Conservation (phyloP, 805 yeast species). For the Metschnikowia sp. region DNA sequence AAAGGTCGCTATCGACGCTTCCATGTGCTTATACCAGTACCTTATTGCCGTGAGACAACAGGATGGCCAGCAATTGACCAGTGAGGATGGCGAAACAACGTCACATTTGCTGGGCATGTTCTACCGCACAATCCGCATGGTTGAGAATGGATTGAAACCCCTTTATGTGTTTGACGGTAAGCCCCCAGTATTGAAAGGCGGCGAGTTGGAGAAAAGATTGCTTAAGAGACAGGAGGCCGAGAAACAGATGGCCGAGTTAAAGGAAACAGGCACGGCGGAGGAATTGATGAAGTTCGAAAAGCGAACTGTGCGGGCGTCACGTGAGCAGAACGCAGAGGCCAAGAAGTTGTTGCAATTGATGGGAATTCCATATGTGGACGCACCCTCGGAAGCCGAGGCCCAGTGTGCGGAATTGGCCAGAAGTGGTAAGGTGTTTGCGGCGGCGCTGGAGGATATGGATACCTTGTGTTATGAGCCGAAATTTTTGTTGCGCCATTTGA, state of each 20-base stretch:
- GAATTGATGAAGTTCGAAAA: constrained; percentile 75
- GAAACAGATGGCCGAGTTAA: constrained; percentile 66
- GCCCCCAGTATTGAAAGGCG: constrained; percentile 92
- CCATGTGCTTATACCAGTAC: constrained; percentile 96
- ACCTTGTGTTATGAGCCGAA: constrained; percentile 91
- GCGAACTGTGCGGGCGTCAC: constrained; percentile 83
- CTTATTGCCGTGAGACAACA: constrained; percentile 94
- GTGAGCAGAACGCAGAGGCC: constrained; percentile 93
- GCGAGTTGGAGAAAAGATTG: constrained; percentile 84
- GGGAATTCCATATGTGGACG: constrained; percentile 94
- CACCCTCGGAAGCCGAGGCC: constrained; percentile 99
- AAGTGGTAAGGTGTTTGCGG: constrained; percentile 90
- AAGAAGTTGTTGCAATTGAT: constrained; percentile 72
- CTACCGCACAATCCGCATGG: constrained; percentile 85
- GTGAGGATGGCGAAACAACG: constrained; percentile 84
- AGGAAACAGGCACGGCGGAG: constrained; percentile 77
- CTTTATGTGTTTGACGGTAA: constrained; percentile 96
- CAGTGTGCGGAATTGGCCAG: constrained; percentile 94
- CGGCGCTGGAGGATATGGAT: constrained; percentile 99
- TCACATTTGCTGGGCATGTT: constrained; percentile 96
- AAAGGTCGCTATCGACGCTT: constrained; percentile 96
- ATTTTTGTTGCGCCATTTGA: constrained; percentile 76
- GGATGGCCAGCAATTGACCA: constrained; percentile 91
- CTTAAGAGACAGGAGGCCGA: constrained; percentile 80
- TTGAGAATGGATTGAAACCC: constrained; percentile 93